Conservation (phyloP, 1,284 basidiomycete species). For the Rhizoctonia solani region DNA sequence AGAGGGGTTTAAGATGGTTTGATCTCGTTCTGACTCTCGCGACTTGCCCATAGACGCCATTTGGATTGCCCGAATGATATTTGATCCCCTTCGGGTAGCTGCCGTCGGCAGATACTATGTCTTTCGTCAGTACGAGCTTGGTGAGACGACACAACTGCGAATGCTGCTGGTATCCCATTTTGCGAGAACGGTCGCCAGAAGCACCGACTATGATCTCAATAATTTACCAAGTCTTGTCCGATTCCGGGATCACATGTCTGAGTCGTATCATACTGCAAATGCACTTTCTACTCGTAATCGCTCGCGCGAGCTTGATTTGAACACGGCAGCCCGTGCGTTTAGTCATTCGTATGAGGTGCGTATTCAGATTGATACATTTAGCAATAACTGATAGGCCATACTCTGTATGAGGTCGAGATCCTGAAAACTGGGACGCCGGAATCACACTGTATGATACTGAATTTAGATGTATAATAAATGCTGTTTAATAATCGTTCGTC, state of each 20-base stretch:
- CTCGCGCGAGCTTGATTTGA: not conserved
- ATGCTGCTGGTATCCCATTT: slow-evolving; percentile 3
- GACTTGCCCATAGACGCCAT: not conserved
- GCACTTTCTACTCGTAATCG: not conserved
- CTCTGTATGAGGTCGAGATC: too few relatives aligned
- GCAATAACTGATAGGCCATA: too few relatives aligned
- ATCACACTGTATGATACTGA: too few relatives aligned
- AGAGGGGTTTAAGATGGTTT: not conserved
- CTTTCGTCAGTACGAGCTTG: not conserved
- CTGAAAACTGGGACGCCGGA: too few relatives aligned
- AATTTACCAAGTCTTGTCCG: not conserved
- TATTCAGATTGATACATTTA: too few relatives aligned
- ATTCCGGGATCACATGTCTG: not conserved
- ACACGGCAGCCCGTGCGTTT: not conserved
- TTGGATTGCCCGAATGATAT: slow-evolving; percentile 13
- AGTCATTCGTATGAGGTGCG: not conserved
- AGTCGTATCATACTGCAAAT: not conserved
- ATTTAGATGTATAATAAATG: too few relatives aligned
- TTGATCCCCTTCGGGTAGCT: slow-evolving; percentile 7
- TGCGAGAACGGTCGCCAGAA: not conserved
- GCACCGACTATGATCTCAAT: not conserved
- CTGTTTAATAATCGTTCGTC: too few relatives aligned
- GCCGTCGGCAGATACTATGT: slow-evolving; percentile 12
- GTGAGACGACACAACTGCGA: not conserved
- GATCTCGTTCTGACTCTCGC: not conserved